These are phyloP conservation scores for Aspergillus sclerotioniger DNA, from an alignment of 495 filamentous ascomycete species.

Conservation along the genomic window DNA sequence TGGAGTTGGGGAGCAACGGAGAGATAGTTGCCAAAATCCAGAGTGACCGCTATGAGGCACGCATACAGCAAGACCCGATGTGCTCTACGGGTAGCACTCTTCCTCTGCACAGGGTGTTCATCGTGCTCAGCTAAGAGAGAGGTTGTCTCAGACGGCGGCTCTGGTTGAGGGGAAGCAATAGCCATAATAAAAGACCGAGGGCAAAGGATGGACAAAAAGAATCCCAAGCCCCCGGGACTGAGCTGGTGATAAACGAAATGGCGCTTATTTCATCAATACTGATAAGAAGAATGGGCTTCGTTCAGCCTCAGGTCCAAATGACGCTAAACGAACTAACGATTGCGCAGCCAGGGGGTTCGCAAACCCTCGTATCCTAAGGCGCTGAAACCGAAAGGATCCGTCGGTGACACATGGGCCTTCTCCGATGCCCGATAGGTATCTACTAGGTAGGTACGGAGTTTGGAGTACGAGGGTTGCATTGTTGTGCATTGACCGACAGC, in stretches of 20 bases:
- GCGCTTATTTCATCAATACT: neutral
- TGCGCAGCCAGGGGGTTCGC: neutral
- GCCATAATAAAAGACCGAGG: neutral
- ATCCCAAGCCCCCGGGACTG: neutral
- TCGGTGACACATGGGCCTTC: too few species aligned
- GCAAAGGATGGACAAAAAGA: neutral
- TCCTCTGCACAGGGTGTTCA: neutral
- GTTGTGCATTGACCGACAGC: neutral
- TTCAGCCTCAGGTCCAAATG: neutral
- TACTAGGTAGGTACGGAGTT: neutral
- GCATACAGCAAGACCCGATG: constrained; percentile 1
- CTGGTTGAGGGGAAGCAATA: neutral
- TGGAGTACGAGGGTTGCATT: neutral
- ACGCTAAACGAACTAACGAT: neutral
- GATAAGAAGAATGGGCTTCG: neutral
- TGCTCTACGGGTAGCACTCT: neutral
- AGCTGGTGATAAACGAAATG: neutral
- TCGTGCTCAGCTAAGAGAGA: neutral
- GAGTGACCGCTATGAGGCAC: constrained; percentile 6
- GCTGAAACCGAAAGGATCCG: too few species aligned
- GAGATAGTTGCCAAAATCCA: constrained; percentile 12
- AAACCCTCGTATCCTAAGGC: neutral
- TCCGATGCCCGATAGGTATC: neutral
- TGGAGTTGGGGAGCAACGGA: constrained; percentile 13
- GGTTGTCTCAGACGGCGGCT: neutral